phyloP scores from a whole-genome alignment of 2,329 filamentous ascomycete species.

The Fusarium cyanostomum region DNA sequence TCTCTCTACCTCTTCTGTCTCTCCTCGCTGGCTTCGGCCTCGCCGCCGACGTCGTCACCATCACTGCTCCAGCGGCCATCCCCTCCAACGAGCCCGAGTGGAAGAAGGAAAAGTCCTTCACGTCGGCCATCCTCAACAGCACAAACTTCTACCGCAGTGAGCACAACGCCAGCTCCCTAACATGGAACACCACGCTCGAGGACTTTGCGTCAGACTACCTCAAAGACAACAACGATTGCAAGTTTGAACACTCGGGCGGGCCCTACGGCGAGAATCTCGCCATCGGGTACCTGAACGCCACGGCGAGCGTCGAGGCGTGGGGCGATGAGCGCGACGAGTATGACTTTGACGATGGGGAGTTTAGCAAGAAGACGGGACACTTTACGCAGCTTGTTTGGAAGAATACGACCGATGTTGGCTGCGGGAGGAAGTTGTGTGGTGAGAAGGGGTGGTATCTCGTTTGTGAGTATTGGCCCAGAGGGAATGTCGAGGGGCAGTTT shows the following conservation, averaged over 20 bases:
- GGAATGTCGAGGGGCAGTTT: slow-evolving; percentile 68
- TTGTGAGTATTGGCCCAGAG: slow-evolving; percentile 75
- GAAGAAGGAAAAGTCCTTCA: slow-evolving; percentile 51
- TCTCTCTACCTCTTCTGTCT: slow-evolving; percentile 14
- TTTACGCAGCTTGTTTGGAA: slow-evolving; percentile 81
- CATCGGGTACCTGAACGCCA: slow-evolving; percentile 69
- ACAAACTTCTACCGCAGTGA: slow-evolving; percentile 72
- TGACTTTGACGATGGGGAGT: slow-evolving; percentile 65
- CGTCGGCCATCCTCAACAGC: slow-evolving; percentile 67
- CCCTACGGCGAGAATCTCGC: slow-evolving; percentile 81
- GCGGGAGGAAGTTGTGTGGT: slow-evolving; percentile 55
- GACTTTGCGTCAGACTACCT: slow-evolving; percentile 63
- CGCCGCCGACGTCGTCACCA: slow-evolving; percentile 43
- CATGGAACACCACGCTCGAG: slow-evolving; percentile 73
- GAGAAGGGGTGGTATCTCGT: slow-evolving; percentile 70
- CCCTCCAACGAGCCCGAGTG: slow-evolving; percentile 51
- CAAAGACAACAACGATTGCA: slow-evolving; percentile 49
- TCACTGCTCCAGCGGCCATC: slow-evolving; percentile 47
- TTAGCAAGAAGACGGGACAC: slow-evolving; percentile 70
- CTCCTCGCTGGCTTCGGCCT: slow-evolving; percentile 17
- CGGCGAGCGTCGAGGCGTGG: slow-evolving; percentile 71
- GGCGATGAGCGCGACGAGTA: slow-evolving; percentile 64
- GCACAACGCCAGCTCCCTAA: slow-evolving; percentile 67
- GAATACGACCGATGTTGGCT: slow-evolving; percentile 68
- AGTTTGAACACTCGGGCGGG: slow-evolving; percentile 66